Percentiles rank a stretch among this genome's conserved stretches.
Conservation (phyloP, 306 rosid species). For the Pachyrhizus erosus region DNA sequence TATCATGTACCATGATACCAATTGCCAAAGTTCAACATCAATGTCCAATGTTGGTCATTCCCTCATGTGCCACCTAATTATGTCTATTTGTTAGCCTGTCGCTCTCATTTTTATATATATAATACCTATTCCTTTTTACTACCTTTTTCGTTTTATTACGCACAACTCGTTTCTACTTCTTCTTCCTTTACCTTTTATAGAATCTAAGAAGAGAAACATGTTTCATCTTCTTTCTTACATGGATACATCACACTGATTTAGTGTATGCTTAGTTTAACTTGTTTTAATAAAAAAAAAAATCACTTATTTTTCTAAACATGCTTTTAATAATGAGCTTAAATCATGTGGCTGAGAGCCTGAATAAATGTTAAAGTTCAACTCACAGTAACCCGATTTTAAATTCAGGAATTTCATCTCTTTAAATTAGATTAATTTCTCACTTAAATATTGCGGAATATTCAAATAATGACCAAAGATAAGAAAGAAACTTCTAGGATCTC, state of each 20-base stretch:
- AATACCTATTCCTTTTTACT: not conserved
- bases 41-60: constrained; percentile 33
- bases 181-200: not conserved
- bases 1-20: constrained; percentile 40
- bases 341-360: not conserved
- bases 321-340: not conserved
- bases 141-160: not conserved
- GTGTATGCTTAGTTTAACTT: not conserved
- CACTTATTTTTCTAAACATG: not conserved
- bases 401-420: not conserved
- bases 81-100: constrained; percentile 62
- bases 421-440: not conserved
- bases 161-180: not conserved
- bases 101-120: constrained; percentile 46
- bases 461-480: not conserved
- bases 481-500: too few species aligned
- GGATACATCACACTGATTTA: not conserved
- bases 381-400: not conserved
- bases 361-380: not conserved
- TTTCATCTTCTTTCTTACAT: not conserved
- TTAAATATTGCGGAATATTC: too few species aligned
- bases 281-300: not conserved
- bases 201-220: not conserved
- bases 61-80: constrained; percentile 69
- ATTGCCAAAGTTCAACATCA: constrained; percentile 31